Conservation (phyloP, 345 rosid genomes). For the Gossypium bickii region DNA sequence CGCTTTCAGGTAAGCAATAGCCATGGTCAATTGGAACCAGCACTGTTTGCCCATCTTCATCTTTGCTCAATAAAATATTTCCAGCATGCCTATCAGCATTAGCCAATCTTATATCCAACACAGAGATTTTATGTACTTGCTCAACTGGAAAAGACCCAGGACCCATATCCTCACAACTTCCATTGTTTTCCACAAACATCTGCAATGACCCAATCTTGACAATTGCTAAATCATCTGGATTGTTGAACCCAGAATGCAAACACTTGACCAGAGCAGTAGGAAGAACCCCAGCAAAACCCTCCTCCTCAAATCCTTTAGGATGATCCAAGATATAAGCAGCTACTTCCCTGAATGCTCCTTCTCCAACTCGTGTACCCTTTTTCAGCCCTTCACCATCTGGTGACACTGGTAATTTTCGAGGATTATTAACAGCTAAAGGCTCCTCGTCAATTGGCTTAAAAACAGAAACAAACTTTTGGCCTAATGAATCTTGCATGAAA, state of each 20-base stretch:
- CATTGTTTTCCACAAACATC: slow-evolving; percentile 66
- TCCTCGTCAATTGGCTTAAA: slow-evolving; percentile 94
- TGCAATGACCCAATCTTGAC: slow-evolving; percentile 79
- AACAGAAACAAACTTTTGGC: slow-evolving; percentile 58
- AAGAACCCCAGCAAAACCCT: slow-evolving; percentile 84
- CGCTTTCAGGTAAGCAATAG: slow-evolving; percentile 86
- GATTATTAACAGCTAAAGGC: slow-evolving; percentile 81
- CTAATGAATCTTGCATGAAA: slow-evolving; percentile 67
- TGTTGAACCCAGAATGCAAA: slow-evolving; percentile 61
- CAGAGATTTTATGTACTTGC: slow-evolving; percentile 85
- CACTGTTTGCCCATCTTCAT: slow-evolving; percentile 38
- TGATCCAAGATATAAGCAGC: slow-evolving; percentile 85
- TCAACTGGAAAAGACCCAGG: slow-evolving; percentile 63
- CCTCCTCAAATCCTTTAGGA: slow-evolving; percentile 45
- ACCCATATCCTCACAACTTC: slow-evolving; percentile 92
- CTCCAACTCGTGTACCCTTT: slow-evolving; percentile 82
- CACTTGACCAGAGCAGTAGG: slow-evolving; percentile 76
- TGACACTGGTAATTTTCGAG: slow-evolving; percentile 60
- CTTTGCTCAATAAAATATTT: slow-evolving; percentile 59
- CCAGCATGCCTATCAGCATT: slow-evolving; percentile 93
- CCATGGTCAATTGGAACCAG: slow-evolving; percentile 90
- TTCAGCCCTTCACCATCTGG: slow-evolving; percentile 74
- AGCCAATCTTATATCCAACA: slow-evolving; percentile 83
- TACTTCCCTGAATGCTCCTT: slow-evolving; percentile 85
- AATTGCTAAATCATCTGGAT: slow-evolving; percentile 41